phyloP scores from a whole-genome alignment of 2,329 filamentous ascomycete genomes.

The Aspergillus melleus region DNA sequence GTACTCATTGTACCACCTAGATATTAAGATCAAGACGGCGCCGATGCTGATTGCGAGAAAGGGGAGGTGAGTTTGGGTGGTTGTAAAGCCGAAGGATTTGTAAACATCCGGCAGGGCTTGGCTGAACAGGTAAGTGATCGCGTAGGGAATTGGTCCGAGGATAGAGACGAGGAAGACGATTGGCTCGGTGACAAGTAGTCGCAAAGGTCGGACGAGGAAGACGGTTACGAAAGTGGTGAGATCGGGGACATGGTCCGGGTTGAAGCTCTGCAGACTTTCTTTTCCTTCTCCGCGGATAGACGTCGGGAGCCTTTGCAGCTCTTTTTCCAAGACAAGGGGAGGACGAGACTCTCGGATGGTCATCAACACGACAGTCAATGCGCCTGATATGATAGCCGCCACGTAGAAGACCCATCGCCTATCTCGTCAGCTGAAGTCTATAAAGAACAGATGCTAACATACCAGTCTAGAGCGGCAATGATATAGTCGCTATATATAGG shows the following conservation, averaged over 20 bases:
- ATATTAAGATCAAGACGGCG: slow-evolving; percentile 43
- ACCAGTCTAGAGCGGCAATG: slow-evolving; percentile 38
- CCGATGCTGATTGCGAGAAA: slow-evolving; percentile 46
- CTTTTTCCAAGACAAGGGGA: slow-evolving; percentile 37
- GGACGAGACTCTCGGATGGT: slow-evolving; percentile 46
- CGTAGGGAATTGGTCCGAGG: slow-evolving; percentile 44
- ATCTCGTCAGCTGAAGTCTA: not conserved
- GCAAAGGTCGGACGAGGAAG: slow-evolving; percentile 41
- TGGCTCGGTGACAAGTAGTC: slow-evolving; percentile 48
- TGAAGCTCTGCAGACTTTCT: slow-evolving; percentile 29
- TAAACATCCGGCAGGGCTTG: slow-evolving; percentile 46
- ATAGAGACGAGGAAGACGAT: slow-evolving; percentile 45
- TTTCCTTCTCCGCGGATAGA: slow-evolving; percentile 20
- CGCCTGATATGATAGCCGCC: slow-evolving; percentile 37
- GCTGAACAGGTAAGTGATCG: slow-evolving; percentile 50
- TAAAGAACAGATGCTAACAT: slow-evolving; percentile 8
- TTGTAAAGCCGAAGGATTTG: slow-evolving; percentile 34
- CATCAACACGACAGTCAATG: slow-evolving; percentile 35
- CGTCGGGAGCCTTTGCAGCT: slow-evolving; percentile 27
- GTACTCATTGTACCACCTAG: slow-evolving; percentile 44
- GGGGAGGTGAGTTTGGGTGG: slow-evolving; percentile 37
- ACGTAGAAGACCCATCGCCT: slow-evolving; percentile 49
- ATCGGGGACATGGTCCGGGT: slow-evolving; percentile 40
- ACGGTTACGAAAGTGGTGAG: slow-evolving; percentile 36
- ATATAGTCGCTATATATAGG: slow-evolving; percentile 47